Conservation (phyloP, 495 filamentous ascomycete species). For the Aspergillus haitiensis region DNA sequence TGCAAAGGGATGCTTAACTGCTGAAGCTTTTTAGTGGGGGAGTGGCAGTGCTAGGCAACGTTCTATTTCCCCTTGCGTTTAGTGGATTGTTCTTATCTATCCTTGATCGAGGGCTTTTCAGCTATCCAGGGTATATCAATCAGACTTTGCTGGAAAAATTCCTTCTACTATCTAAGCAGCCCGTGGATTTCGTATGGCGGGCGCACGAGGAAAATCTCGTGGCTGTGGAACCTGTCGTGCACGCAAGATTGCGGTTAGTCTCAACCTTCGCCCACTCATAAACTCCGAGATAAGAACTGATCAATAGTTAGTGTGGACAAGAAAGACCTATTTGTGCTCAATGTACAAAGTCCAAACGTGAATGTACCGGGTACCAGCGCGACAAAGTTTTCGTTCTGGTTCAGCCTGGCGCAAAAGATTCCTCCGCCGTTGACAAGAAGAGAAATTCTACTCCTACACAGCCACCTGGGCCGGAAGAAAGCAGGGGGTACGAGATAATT, state of each 20-base stretch:
- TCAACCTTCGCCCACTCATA: not conserved
- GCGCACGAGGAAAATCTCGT: slow-evolving; percentile 47
- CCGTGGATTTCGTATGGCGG: slow-evolving; percentile 36
- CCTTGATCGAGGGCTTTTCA: too few relatives aligned
- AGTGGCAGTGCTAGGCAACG: too few relatives aligned
- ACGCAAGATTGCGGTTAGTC: slow-evolving; percentile 41
- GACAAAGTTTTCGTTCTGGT: slow-evolving; percentile 37
- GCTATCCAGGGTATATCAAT: too few relatives aligned
- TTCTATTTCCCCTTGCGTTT: too few relatives aligned
- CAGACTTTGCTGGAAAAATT: too few relatives aligned
- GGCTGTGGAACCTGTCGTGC: slow-evolving; percentile 48
- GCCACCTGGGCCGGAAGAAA: not conserved
- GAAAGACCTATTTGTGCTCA: slow-evolving; percentile 36
- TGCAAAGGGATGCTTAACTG: too few relatives aligned
- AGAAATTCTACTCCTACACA: not conserved
- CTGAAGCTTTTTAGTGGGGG: too few relatives aligned
- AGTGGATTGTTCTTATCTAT: too few relatives aligned
- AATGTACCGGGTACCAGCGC: slow-evolving; percentile 39
- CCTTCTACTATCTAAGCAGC: too few relatives aligned
- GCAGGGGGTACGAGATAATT: slow-evolving; percentile 7
- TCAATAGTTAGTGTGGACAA: slow-evolving; percentile 33
- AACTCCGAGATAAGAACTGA: not conserved
- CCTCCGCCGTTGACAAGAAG: not conserved
- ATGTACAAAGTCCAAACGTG: slow-evolving; percentile 38
- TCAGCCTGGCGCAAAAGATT: slow-evolving; percentile 13